Evolutionary conservation across 768 basidiomycete species (phyloP).

Genomic region (Panus rudis): DNA sequence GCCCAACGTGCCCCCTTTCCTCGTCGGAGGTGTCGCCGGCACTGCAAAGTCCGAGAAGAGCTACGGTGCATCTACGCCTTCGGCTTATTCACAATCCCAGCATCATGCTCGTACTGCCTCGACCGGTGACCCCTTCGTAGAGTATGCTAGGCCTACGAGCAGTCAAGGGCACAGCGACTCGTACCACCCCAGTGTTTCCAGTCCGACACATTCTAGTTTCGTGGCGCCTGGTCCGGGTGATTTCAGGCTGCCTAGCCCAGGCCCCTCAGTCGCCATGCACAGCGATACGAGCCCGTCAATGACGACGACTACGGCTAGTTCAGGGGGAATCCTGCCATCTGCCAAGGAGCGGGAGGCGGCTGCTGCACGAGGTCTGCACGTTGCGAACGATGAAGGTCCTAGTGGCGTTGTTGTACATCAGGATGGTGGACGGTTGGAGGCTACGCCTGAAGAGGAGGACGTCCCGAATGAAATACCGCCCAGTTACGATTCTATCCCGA

Average conservation of each 20-base stretch:
- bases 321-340: constrained; percentile 13
- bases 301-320: constrained; percentile 5
- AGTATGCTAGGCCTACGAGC: constrained; percentile 9
- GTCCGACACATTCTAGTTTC: constrained; percentile 1
- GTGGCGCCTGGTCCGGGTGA: constrained; percentile 3
- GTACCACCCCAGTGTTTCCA: constrained; percentile 5
- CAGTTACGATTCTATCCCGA: constrained; percentile 24
- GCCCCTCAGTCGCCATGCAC: constrained; percentile 18
- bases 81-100: constrained; percentile 13
- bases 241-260: constrained; percentile 20
- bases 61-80: constrained; percentile 12
- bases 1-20: constrained; percentile 14
- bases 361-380: constrained; percentile 12
- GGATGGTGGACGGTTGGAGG: constrained; percentile 21
- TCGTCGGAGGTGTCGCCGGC: constrained; percentile 19
- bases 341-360: constrained; percentile 26
- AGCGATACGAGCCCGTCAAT: constrained; percentile 1
- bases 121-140: constrained; percentile 15
- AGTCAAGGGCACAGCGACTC: constrained; percentile 7
- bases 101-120: not conserved
- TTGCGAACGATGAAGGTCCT: constrained; percentile 17
- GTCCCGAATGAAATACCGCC: constrained; percentile 23
- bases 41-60: not conserved
- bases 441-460: constrained; percentile 11
- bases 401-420: constrained; percentile 21